Evolutionary conservation across 1,139 yeast genomes (phyloP).

Genomic region (Yamadazyma atlantica): DNA sequence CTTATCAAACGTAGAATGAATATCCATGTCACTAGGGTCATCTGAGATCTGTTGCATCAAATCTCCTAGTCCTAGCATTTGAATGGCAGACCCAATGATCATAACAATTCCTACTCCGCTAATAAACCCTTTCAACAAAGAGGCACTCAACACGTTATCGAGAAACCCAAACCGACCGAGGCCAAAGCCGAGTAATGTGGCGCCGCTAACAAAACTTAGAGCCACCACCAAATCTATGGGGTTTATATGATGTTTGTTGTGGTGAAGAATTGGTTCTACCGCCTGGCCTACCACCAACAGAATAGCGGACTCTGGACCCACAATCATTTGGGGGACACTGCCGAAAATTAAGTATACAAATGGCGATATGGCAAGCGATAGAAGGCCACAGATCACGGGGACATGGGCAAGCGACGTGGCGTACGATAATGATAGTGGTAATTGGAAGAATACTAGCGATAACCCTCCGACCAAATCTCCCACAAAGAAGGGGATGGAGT

Average conservation of each 20-base stretch:
- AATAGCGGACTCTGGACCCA: slow-evolving; percentile 95
- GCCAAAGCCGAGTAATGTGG: slow-evolving; percentile 73
- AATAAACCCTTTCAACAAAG: slow-evolving; percentile 84
- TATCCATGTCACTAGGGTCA: slow-evolving; percentile 48
- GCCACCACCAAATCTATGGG: slow-evolving; percentile 71
- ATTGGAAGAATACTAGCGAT: slow-evolving; percentile 86
- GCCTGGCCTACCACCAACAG: slow-evolving; percentile 91
- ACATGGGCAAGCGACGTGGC: slow-evolving; percentile 90
- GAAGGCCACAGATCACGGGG: slow-evolving; percentile 82
- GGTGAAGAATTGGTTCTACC: slow-evolving; percentile 65
- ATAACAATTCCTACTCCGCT: slow-evolving; percentile 92
- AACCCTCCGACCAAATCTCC: slow-evolving; percentile 87
- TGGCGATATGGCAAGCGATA: slow-evolving; percentile 82
- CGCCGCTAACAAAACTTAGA: slow-evolving; percentile 77
- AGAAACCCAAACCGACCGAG: slow-evolving; percentile 82
- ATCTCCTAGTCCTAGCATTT: slow-evolving; percentile 65
- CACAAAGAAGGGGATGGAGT: slow-evolving; percentile 49
- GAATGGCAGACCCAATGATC: slow-evolving; percentile 74
- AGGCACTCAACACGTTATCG: slow-evolving; percentile 82
- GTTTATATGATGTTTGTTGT: slow-evolving; percentile 43
- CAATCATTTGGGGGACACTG: slow-evolving; percentile 93
- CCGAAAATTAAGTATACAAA: slow-evolving; percentile 81
- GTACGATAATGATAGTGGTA: slow-evolving; percentile 85
- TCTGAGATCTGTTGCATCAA: slow-evolving; percentile 30
- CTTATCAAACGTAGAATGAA: slow-evolving; percentile 78